These are phyloP conservation scores for Alternaria atra DNA, from an alignment of 2,329 filamentous ascomycete genomes.

Conservation along the genomic window DNA sequence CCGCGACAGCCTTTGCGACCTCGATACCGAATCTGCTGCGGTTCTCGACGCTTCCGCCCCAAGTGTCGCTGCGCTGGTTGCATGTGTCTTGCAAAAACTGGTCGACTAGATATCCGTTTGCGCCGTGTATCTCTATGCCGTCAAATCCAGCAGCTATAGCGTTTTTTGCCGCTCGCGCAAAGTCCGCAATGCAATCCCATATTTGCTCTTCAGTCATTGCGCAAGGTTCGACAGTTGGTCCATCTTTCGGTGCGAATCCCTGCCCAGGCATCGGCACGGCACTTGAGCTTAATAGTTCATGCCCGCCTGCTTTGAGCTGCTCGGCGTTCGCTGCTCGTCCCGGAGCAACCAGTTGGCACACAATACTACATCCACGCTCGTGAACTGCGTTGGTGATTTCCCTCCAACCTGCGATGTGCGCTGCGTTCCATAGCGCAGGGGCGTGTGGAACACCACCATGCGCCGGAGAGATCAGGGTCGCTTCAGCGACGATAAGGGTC, in stretches of 20 bases:
- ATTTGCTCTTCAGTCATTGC: conserved; percentile 49
- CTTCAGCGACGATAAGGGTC: background rate
- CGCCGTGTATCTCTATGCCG: conserved; percentile 64
- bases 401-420: background rate
- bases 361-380: background rate
- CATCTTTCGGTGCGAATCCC: background rate
- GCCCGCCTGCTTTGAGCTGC: background rate
- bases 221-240: background rate
- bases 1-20: conserved; percentile 59
- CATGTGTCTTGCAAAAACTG: conserved; percentile 69
- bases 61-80: conserved; percentile 62
- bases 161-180: conserved; percentile 53
- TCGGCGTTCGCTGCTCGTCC: background rate
- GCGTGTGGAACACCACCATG: background rate
- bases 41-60: conserved; percentile 60
- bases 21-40: conserved; percentile 62
- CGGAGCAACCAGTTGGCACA: background rate
- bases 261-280: background rate
- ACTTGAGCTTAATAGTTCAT: background rate
- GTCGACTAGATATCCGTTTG: conserved; percentile 72
- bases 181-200: conserved; percentile 42
- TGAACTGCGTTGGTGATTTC: background rate
- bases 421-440: background rate
- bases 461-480: background rate
- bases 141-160: conserved; percentile 65